phyloP scores from a whole-genome alignment of 2,329 filamentous ascomycete genomes.

The Ceratocystis ficicola region DNA sequence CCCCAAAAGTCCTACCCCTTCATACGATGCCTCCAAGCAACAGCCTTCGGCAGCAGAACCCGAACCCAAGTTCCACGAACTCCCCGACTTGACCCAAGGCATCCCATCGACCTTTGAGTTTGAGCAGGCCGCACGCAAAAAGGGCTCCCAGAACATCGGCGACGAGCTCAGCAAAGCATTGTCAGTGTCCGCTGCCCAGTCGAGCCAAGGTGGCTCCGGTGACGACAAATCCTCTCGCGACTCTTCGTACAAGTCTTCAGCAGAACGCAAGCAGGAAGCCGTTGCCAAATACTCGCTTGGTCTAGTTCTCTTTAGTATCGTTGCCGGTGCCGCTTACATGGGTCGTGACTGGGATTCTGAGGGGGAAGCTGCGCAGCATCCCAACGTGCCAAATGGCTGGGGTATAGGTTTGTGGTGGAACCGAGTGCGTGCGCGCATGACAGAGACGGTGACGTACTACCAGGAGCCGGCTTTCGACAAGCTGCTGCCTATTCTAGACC shows the following conservation, averaged over 20 bases:
- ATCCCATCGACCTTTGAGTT: slow-evolving; percentile 83
- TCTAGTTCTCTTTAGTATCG: slow-evolving; percentile 42
- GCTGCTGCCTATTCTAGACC: slow-evolving; percentile 71
- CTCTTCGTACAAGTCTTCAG: slow-evolving; percentile 78
- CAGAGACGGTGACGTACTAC: slow-evolving; percentile 76
- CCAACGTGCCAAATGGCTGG: slow-evolving; percentile 72
- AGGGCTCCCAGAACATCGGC: slow-evolving; percentile 24
- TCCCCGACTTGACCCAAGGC: slow-evolving; percentile 86
- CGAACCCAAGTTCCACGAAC: slow-evolving; percentile 43
- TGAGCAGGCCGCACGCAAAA: slow-evolving; percentile 42
- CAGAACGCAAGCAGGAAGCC: slow-evolving; percentile 66
- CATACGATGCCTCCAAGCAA: slow-evolving; percentile 7
- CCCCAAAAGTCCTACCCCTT: background rate
- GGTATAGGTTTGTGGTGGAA: slow-evolving; percentile 62
- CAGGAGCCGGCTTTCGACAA: slow-evolving; percentile 92
- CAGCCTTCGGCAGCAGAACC: slow-evolving; percentile 20
- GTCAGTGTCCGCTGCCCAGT: slow-evolving; percentile 31
- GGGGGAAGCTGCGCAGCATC: slow-evolving; percentile 57
- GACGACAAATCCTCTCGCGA: slow-evolving; percentile 52
- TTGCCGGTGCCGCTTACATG: slow-evolving; percentile 57
- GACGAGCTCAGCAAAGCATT: slow-evolving; percentile 27
- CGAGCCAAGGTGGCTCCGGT: slow-evolving; percentile 21
- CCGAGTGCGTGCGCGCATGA: slow-evolving; percentile 62
- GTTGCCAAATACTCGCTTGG: slow-evolving; percentile 65
- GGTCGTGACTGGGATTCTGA: slow-evolving; percentile 82